Conservation (phyloP, 495 filamentous ascomycete genomes). For the Pseudoneurospora amorphoporcata region DNA sequence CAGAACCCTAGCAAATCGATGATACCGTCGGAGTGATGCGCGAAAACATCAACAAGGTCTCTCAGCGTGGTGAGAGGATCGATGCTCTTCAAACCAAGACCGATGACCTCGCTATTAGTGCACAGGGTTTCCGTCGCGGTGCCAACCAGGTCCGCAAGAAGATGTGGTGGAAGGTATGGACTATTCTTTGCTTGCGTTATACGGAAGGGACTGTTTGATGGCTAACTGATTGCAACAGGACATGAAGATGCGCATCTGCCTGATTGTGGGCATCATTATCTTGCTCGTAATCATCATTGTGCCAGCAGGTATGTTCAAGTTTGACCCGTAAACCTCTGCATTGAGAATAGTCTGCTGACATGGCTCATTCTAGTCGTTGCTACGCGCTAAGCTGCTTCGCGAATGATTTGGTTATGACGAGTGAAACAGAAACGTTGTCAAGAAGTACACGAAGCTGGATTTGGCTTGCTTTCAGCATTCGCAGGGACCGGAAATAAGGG, state of each 20-base stretch:
- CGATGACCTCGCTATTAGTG: slow-evolving; percentile 79
- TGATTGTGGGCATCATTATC: slow-evolving; percentile 79
- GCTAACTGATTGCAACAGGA: slow-evolving; percentile 36
- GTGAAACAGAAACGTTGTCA: slow-evolving; percentile 5
- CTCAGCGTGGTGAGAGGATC: slow-evolving; percentile 81
- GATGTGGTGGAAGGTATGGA: slow-evolving; percentile 53
- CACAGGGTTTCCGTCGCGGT: slow-evolving; percentile 88
- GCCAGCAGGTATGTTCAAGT: slow-evolving; percentile 54
- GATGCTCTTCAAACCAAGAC: slow-evolving; percentile 93
- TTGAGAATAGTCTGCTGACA: not conserved
- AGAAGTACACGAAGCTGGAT: slow-evolving; percentile 20
- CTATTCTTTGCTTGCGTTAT: not conserved
- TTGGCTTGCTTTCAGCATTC: slow-evolving; percentile 20
- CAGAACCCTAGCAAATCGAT: slow-evolving; percentile 74
- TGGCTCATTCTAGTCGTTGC: slow-evolving; percentile 18
- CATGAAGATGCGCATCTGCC: slow-evolving; percentile 99
- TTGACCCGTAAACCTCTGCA: not conserved
- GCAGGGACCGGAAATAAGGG: slow-evolving; percentile 15
- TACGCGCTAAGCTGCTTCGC: slow-evolving; percentile 7
- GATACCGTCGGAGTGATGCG: slow-evolving; percentile 87
- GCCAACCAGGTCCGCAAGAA: slow-evolving; percentile 92
- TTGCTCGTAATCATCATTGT: slow-evolving; percentile 88
- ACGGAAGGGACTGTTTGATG: not conserved
- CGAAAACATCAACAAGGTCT: slow-evolving; percentile 88
- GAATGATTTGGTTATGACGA: slow-evolving; percentile 14